A percentile compares a stretch with the other conserved stretches of the same genome.
Evolutionary conservation across 192 early-diverging fungal species (phyloP).

Genomic region (Irineochytrium annulatum): DNA sequence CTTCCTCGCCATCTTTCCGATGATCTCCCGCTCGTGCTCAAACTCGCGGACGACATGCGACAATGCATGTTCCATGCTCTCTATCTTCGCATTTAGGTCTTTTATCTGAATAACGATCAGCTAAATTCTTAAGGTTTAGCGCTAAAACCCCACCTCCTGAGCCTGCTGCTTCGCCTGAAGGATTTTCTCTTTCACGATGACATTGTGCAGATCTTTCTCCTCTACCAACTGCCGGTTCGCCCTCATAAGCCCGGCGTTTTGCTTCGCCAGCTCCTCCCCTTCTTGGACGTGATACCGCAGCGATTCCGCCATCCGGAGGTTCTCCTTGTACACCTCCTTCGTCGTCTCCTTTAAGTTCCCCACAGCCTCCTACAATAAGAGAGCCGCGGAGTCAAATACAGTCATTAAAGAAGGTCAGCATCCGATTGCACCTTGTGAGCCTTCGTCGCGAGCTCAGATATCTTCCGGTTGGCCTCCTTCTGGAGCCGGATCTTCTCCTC

Average conservation of each 20-base stretch:
- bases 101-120: conserved; percentile 34
- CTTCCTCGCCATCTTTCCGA: conserved; percentile 40
- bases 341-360: conserved; percentile 54
- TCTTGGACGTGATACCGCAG: conserved; percentile 54
- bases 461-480: conserved; percentile 60
- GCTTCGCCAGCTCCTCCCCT: conserved; percentile 49
- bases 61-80: conserved; percentile 55
- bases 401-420: background rate
- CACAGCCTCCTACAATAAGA: conserved; percentile 47
- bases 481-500: conserved; percentile 64
- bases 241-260: conserved; percentile 31
- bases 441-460: conserved; percentile 57
- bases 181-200: conserved; percentile 64
- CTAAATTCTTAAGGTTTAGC: background rate
- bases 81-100: conserved; percentile 51
- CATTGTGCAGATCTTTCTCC: conserved; percentile 58
- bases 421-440: conserved; percentile 44
- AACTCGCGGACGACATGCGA: conserved; percentile 60
- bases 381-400: background rate
- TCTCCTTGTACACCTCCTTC: conserved; percentile 62
- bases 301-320: conserved; percentile 57
- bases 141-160: conserved; percentile 36
- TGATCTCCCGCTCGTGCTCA: conserved; percentile 53
- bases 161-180: conserved; percentile 49
- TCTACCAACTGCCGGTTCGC: conserved; percentile 45